Percentiles rank a stretch among this genome's conserved stretches.
Conservation (phyloP, 1,284 basidiomycete genomes). For the Moesziomyces globuligerus region DNA sequence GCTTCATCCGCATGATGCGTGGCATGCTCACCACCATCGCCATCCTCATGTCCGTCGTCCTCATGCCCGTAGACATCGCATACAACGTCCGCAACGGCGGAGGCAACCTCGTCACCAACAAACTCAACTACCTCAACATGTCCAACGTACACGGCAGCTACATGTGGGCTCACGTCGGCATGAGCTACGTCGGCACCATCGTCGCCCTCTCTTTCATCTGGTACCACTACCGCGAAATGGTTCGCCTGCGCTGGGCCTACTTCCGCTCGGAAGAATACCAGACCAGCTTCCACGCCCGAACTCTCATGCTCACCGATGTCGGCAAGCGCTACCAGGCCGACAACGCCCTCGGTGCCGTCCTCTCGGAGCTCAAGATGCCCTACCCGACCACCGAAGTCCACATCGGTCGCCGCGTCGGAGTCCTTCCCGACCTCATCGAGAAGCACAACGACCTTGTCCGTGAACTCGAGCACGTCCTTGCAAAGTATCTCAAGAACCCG, state of each 20-base stretch:
- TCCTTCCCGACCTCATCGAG: slow-evolving; percentile 80
- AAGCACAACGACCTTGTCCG: slow-evolving; percentile 86
- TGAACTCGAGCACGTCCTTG: slow-evolving; percentile 82
- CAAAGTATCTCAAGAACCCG: slow-evolving; percentile 81
- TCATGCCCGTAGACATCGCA: slow-evolving; percentile 79
- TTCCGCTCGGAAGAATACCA: slow-evolving; percentile 65
- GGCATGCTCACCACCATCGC: slow-evolving; percentile 55
- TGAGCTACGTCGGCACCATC: slow-evolving; percentile 62
- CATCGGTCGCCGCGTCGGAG: slow-evolving; percentile 79
- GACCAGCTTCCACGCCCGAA: slow-evolving; percentile 73
- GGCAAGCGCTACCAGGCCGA: slow-evolving; percentile 77
- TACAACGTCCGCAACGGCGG: slow-evolving; percentile 51
- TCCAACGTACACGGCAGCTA: slow-evolving; percentile 54
- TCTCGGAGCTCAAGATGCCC: slow-evolving; percentile 73
- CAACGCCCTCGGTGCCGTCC: slow-evolving; percentile 74
- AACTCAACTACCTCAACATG: slow-evolving; percentile 59
- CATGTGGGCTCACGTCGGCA: slow-evolving; percentile 65
- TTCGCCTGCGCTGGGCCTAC: slow-evolving; percentile 58
- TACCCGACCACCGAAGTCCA: slow-evolving; percentile 86
- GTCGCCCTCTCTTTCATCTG: slow-evolving; percentile 59
- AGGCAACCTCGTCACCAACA: slow-evolving; percentile 31
- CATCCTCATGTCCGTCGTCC: slow-evolving; percentile 75
- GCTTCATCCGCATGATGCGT: slow-evolving; percentile 87
- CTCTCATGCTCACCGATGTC: slow-evolving; percentile 73
- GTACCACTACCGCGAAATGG: slow-evolving; percentile 60